phyloP scores from a whole-genome alignment of 2,329 filamentous ascomycete genomes.

The Pseudogymnoascus sp. region DNA sequence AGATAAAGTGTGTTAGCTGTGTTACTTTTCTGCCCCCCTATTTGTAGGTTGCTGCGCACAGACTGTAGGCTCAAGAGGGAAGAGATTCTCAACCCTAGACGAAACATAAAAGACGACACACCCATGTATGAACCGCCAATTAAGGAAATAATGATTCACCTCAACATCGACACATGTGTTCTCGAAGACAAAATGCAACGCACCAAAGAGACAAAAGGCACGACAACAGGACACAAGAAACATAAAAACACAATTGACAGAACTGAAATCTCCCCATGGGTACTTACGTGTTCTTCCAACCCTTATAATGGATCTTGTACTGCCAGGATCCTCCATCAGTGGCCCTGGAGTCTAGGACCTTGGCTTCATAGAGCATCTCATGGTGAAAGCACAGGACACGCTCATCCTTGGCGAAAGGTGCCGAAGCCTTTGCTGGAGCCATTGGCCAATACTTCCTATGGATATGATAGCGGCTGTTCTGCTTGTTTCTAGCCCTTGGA shows the following conservation, averaged over 20 bases:
- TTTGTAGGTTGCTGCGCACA: background rate
- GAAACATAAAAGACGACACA: background rate
- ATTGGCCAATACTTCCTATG: conserved; percentile 12
- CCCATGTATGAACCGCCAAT: background rate
- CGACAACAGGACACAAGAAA: background rate
- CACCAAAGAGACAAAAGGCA: background rate
- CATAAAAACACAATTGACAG: background rate
- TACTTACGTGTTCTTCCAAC: conserved; percentile 92
- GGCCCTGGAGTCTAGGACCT: conserved; percentile 72
- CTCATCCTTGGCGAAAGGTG: conserved; percentile 61
- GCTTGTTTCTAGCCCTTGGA: background rate
- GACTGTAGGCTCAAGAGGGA: background rate
- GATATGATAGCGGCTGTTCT: too few relatives aligned
- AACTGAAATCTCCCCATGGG: background rate
- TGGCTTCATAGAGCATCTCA: conserved; percentile 95
- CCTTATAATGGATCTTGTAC: conserved; percentile 97
- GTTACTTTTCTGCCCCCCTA: background rate
- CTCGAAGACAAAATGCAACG: background rate
- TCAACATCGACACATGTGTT: background rate
- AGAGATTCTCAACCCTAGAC: background rate
- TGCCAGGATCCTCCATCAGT: conserved; percentile 64
- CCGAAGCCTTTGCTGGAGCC: conserved; percentile 26
- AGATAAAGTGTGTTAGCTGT: background rate
- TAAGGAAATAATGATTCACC: background rate
- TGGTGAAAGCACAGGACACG: conserved; percentile 95